A percentile compares a stretch with the other conserved stretches of the same genome.
These are phyloP conservation scores for Cutaneotrichosporon cutaneum DNA, from an alignment of 1,284 basidiomycete species.

Conservation along the genomic window DNA sequence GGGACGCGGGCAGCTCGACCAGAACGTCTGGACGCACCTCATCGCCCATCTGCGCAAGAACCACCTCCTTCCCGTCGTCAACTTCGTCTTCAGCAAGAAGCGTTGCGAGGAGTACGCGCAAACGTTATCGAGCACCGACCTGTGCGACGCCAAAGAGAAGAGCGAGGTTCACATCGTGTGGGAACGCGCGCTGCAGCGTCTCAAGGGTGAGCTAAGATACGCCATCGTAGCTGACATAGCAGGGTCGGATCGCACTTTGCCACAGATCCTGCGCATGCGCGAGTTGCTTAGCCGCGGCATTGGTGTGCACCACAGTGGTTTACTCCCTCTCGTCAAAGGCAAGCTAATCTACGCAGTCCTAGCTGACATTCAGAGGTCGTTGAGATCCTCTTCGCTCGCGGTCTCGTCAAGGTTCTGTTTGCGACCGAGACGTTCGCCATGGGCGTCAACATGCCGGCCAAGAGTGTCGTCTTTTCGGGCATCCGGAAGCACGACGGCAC, in stretches of 20 bases:
- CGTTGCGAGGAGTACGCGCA: conserved; percentile 93
- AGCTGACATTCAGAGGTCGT: conserved; percentile 87
- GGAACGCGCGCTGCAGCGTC: conserved; percentile 82
- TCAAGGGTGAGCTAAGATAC: conserved; percentile 75
- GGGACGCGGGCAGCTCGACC: conserved; percentile 65
- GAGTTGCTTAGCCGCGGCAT: conserved; percentile 89
- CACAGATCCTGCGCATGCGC: conserved; percentile 90
- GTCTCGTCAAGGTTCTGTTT: conserved; percentile 94
- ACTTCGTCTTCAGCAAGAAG: conserved; percentile 97
- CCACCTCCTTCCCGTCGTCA: conserved; percentile 83
- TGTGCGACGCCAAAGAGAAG: conserved; percentile 83
- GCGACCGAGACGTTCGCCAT: conserved; percentile 99
- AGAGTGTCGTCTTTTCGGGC: conserved; percentile 92
- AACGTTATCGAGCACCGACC: conserved; percentile 82
- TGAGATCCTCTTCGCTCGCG: conserved; percentile 92
- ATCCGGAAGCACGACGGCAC: conserved; percentile 96
- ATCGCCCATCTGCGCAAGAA: conserved; percentile 83
- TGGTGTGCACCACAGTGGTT: conserved; percentile 95
- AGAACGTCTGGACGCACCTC: conserved; percentile 91
- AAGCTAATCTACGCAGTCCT: conserved; percentile 19
- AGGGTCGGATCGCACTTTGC: conserved; percentile 91
- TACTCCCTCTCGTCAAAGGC: conserved; percentile 96
- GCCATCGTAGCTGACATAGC: conserved; percentile 11
- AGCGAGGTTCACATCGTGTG: conserved; percentile 94
- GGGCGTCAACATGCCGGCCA: conserved; percentile 99